Conservation (phyloP, 257 asterid species). For the Oldenlandia corymbosa region DNA sequence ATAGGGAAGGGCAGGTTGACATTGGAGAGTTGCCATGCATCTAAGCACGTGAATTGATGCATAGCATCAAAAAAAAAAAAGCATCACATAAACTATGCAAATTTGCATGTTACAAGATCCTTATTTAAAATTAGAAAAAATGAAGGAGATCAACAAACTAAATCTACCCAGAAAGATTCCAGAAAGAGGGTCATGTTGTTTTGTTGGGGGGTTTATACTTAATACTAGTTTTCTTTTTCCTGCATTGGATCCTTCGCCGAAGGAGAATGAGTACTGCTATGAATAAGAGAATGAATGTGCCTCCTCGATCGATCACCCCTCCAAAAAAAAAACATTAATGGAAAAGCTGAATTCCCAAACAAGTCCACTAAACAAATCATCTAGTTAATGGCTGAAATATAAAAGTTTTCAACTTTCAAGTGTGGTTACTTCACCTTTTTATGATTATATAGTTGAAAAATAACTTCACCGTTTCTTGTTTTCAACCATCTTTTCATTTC, state of each 20-base stretch:
- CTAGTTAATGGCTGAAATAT: too few species aligned
- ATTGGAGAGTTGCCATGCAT: constrained; percentile 8
- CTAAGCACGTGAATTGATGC: constrained; percentile 22
- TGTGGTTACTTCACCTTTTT: constrained; percentile 6
- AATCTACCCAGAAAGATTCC: background rate
- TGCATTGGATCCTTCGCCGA: constrained; percentile 69
- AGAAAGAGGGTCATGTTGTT: too few species aligned
- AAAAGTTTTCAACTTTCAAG: too few species aligned
- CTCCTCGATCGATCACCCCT: constrained; percentile 11
- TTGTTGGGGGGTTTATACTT: too few species aligned
- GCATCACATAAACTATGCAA: background rate
- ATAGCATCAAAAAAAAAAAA: constrained; percentile 21
- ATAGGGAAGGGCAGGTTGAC: background rate
- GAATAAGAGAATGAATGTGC: constrained; percentile 8
- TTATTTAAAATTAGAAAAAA: background rate
- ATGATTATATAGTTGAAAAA: constrained; percentile 13
- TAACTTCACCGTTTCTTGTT: too few species aligned
- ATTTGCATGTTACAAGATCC: constrained; percentile 4
- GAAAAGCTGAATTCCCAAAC: constrained; percentile 23
- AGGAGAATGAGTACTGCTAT: too few species aligned
- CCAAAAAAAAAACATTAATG: constrained; percentile 21
- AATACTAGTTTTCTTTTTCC: background rate
- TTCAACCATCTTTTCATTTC: constrained; percentile 1
- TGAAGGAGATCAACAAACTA: background rate
- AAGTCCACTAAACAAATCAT: constrained; percentile 12